Percentiles rank a stretch among this genome's conserved stretches.
Conservation (phyloP, 140 eudicot species). For the Cichorium intybus region DNA sequence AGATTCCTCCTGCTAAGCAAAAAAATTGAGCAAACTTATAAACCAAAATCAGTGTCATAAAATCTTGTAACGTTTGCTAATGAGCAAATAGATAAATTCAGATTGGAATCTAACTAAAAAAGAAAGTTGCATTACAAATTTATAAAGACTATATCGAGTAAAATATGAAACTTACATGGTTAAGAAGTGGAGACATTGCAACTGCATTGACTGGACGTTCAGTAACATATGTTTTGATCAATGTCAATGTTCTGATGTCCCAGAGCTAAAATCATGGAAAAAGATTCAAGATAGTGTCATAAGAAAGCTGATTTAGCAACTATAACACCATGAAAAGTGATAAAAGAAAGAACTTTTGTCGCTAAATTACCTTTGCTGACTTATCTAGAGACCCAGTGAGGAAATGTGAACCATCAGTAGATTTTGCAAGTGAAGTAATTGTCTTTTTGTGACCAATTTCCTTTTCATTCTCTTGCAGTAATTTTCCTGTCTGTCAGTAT, state of each 20-base stretch:
- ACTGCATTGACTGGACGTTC: constrained; percentile 96
- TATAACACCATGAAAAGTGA: not conserved
- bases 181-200: constrained; percentile 84
- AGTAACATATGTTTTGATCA: constrained; percentile 83
- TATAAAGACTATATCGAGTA: not conserved
- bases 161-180: constrained; percentile 57
- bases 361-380: constrained; percentile 65
- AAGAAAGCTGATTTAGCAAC: not conserved
- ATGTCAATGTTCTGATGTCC: constrained; percentile 78
- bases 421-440: constrained; percentile 68
- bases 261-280: constrained; percentile 54
- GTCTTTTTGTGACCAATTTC: constrained; percentile 79
- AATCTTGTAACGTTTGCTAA: no score
- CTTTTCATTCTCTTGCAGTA: constrained; percentile 67
- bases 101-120: not conserved
- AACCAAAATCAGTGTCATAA: no score
- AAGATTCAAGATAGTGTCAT: not conserved
- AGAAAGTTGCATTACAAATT: no score
- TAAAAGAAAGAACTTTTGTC: not conserved
- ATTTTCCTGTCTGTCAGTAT: constrained; percentile 63
- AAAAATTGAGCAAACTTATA: no score
- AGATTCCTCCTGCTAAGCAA: no score
- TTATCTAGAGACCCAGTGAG: constrained; percentile 85
- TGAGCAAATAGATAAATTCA: no score
- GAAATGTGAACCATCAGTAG: constrained; percentile 80